Evolutionary conservation across 352 stramenopile genomes (phyloP), one percentile per base, ranked within the genome.

Genomic region (Globisporangium parvum): DNA sequence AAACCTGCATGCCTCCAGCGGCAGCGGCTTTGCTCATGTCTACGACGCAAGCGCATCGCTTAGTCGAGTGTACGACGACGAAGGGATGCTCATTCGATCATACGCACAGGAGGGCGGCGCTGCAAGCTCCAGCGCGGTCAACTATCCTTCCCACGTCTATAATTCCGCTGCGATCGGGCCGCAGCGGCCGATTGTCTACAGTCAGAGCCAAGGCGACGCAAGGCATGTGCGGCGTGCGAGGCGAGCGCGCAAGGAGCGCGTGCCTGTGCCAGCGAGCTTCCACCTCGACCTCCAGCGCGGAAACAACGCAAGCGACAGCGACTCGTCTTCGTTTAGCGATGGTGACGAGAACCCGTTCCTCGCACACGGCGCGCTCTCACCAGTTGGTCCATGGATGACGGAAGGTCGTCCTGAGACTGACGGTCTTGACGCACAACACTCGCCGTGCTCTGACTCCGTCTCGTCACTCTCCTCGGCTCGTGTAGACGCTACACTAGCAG

Each of bases 351-450:
- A 56, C 20, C 33, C 56, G 12, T 61, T 61, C 31, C 42, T 61
- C 4, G 12, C 48, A 31, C 50, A 44, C 31, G 31, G 58, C 20
- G 65, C 65, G 9, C 46, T 63, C 0, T 87, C 77, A 12, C 73
- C 75, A 0, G 63, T 88, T 14, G 77, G 75, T 12, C 77, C 77
- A 9, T 88, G 77, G 77, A 46, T 73, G 5, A 40, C 65, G 0
- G 60, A 73, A 18, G 46, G 31, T 15, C 21, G 20, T 0, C 41
- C 48, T 9, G 40, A 51, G 9, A 15, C 69, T 18, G 63, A 68
- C 28, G 47, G 17, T 45, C 42, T 51, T 39, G 23, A 63, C 0
- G 42, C 65, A 6, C 23, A 42, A 8, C 17, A 9, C 23, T 53
- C 48, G 3, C 53, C 45, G 5, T 17, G 60, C 12, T 47, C 31